Evolutionary conservation across 345 rosid genomes (phyloP), one percentile per base, ranked within the genome.

Genomic region (Lumnitzera racemosa): DNA sequence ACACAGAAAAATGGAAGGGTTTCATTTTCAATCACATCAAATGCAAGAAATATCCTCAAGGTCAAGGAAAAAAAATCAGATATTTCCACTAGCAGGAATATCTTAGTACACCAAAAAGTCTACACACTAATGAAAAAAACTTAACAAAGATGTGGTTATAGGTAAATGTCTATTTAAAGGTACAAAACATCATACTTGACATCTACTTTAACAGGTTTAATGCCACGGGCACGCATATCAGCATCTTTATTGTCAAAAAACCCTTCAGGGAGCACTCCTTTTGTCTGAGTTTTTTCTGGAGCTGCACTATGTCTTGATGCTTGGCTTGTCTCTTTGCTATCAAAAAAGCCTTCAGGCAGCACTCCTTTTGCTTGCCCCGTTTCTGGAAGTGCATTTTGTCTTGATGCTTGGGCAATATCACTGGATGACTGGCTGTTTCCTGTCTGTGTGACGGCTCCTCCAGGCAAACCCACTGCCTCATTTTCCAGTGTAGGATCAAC

Each of bases 211-310:
- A 94, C 95, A 16, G 73, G 78, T 72, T 94, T 90, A 63, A 94
- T 82, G 41, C 99, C 99, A 70, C 90, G 99, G 67, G 99, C 97
- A 70, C 76, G 99, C 41, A 87, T 58, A 78, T 94, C 99, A 73
- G 96, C 97, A 69, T 94, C 99, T 76, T 94, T 88, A 54, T 86
- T 81, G 68, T 94, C 97, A 62, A 90, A 94, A 67, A 94, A 94
- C 17, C 99, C 97, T 54, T 86, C 85, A 5, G 99, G 99, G 49
- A 90, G 89, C 59, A 88, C 73, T 72, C 96, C 95, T 66, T 80
- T 79, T n/a, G 55, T 67, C 60, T 61, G 81, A 64, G 80, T 84
- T 17, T 67, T 50, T 65, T 79, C 88, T 63, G 72, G 66, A 65
- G 58, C 74, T 0, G 59, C 43, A 65, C 24, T 54, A 56, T 74